These are phyloP conservation scores for Saposhnikovia divaricata DNA, from an alignment of 129 eudicot genomes.

Conservation along the genomic window DNA sequence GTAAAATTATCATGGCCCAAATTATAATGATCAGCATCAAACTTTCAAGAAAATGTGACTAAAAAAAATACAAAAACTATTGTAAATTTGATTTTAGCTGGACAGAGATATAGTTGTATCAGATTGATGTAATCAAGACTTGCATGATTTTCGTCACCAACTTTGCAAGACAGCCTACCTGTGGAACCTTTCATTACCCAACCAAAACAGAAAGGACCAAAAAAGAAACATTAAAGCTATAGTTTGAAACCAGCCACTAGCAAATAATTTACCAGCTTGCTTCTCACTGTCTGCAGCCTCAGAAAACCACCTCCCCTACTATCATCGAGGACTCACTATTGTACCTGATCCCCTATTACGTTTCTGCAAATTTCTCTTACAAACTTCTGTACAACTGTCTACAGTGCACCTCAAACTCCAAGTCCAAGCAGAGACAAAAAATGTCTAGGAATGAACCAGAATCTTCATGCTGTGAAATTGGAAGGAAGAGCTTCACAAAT, in stretches of 20 bases:
- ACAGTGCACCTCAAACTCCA: not conserved
- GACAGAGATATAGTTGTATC: not conserved
- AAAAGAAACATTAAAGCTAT: not conserved
- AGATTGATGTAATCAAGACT: not conserved
- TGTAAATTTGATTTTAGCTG: not conserved
- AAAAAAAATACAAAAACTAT: not conserved
- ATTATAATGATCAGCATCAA: not conserved
- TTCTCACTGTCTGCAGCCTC: not conserved
- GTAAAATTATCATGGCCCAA: not conserved
- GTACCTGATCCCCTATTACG: not conserved
- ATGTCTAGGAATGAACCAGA: not conserved
- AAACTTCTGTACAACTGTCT: conserved; percentile 13
- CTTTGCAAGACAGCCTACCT: conserved; percentile 1
- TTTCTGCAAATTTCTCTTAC: not conserved
- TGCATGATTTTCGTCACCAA: not conserved
- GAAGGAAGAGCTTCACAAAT: not conserved
- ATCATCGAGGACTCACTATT: not conserved
- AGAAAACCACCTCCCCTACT: not conserved
- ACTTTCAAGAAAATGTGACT: not conserved
- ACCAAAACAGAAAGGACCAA: not conserved
- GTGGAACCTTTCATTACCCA: not conserved
- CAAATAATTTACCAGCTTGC: not conserved
- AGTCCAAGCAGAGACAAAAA: not conserved
- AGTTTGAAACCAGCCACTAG: not conserved
- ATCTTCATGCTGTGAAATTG: not conserved